Conservation (phyloP, 257 asterid genomes). For the Fraxinus quadrangulata region DNA sequence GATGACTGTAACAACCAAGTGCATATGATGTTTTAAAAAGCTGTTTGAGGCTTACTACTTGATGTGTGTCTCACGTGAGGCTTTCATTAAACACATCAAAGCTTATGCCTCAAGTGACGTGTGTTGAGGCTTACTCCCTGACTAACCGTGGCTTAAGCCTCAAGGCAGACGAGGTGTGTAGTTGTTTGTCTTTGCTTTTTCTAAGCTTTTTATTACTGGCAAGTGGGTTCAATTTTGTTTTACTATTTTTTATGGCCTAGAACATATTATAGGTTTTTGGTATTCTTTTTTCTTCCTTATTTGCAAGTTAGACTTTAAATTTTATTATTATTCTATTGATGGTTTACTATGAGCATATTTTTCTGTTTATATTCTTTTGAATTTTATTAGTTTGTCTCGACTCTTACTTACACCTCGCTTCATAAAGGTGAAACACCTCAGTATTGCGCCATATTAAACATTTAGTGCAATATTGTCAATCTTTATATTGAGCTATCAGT, state of each 20-base stretch:
- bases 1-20: neutral
- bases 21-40: neutral
- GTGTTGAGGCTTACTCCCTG: neutral
- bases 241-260: neutral
- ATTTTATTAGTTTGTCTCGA: neutral
- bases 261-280: neutral
- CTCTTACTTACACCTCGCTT: neutral
- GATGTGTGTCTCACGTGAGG: neutral
- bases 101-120: neutral
- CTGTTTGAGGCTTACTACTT: neutral
- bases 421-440: neutral
- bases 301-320: neutral
- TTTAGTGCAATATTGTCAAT: neutral
- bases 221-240: neutral
- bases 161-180: neutral
- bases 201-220: neutral
- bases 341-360: neutral
- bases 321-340: neutral
- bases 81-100: neutral
- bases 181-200: neutral
- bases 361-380: neutral
- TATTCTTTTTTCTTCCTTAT: neutral
- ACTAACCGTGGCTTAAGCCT: neutral
- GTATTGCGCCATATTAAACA: neutral
- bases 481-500: neutral